Percentiles rank a stretch among this genome's conserved stretches.
Evolutionary conservation across 208 protist species (phyloP).

Genomic region (Leishmania aethiopica): DNA sequence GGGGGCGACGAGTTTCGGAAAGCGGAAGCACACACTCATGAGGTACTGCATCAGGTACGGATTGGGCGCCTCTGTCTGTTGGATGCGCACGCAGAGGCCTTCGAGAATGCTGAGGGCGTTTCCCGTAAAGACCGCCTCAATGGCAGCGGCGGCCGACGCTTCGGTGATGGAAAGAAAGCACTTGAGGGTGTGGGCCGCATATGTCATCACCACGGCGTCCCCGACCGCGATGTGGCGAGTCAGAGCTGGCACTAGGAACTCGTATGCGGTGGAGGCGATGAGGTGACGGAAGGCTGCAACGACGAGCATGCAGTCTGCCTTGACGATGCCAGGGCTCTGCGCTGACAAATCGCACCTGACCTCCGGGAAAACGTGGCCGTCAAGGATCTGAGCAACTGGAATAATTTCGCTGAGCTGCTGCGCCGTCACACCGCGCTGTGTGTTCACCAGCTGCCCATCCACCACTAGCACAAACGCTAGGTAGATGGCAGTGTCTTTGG

Average conservation of each 20-base stretch:
- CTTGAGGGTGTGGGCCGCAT: constrained; percentile 94
- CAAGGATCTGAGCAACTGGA: constrained; percentile 89
- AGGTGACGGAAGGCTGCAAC: constrained; percentile 94
- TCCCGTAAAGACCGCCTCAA: constrained; percentile 47
- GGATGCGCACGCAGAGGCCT: constrained; percentile 85
- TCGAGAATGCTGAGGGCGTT: constrained; percentile 66
- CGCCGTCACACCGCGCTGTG: constrained; percentile 51
- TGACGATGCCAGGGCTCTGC: constrained; percentile 84
- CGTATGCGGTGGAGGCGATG: constrained; percentile 47
- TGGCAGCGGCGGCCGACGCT: constrained; percentile 34
- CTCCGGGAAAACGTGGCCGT: constrained; percentile 87
- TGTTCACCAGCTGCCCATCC: constrained; percentile 62
- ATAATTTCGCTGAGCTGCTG: constrained; percentile 80
- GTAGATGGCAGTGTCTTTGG: constrained; percentile 97
- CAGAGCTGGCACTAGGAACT: constrained; percentile 70
- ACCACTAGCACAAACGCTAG: constrained; percentile 93
- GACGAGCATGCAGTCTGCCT: constrained; percentile 96
- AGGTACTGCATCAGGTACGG: constrained; percentile 94
- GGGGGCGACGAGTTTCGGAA: constrained; percentile 44
- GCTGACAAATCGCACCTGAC: constrained; percentile 50
- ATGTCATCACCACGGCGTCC: constrained; percentile 92
- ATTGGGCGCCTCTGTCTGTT: constrained; percentile 62
- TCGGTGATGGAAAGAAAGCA: constrained; percentile 79
- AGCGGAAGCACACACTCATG: constrained; percentile 67
- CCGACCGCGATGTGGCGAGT: constrained; percentile 63